A percentile compares a stretch with the other conserved stretches of the same genome.
These are phyloP conservation scores for Kodamaea neixiangensis DNA, from an alignment of 805 yeast genomes.

Conservation along the genomic window DNA sequence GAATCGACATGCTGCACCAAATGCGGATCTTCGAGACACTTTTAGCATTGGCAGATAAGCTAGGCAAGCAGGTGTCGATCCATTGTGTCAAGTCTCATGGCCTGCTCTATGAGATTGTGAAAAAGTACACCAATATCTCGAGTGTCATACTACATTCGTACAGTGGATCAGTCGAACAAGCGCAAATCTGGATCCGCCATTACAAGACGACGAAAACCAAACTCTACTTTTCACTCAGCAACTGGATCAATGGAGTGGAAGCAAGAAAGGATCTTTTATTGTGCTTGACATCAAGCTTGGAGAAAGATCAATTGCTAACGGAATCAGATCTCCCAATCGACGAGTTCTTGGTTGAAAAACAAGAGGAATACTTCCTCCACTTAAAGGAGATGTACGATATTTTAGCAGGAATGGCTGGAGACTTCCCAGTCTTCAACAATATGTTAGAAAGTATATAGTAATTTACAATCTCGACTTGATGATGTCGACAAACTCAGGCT, in stretches of 20 bases:
- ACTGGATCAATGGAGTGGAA: conserved; percentile 46
- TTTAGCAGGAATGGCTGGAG: neutral
- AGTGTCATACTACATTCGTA: conserved; percentile 77
- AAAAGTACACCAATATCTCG: conserved; percentile 23
- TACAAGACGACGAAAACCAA: conserved; percentile 21
- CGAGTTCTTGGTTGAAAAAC: conserved; percentile 12
- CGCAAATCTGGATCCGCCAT: conserved; percentile 46
- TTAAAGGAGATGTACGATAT: conserved; percentile 21
- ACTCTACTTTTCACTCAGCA: conserved; percentile 56
- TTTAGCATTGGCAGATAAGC: conserved; percentile 53
- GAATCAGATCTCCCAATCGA: conserved; percentile 43
- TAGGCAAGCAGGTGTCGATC: conserved; percentile 59
- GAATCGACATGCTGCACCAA: conserved; percentile 72
- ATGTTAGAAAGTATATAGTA: conserved; percentile 5
- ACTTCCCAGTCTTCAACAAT: conserved; percentile 5
- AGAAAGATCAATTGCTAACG: conserved; percentile 27
- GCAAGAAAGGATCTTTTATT: conserved; percentile 25
- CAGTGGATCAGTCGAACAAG: conserved; percentile 78
- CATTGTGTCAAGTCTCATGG: conserved; percentile 89
- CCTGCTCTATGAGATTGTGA: conserved; percentile 47
- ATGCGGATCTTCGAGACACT: conserved; percentile 49
- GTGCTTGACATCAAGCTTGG: conserved; percentile 19
- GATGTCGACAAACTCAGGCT: conserved; percentile 96
- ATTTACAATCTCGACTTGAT: conserved; percentile 82
- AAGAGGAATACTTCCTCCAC: conserved; percentile 22